Percentiles rank a stretch among this genome's conserved stretches.
Evolutionary conservation across 768 basidiomycete genomes (phyloP).

Genomic region (Suillus ampliporus): DNA sequence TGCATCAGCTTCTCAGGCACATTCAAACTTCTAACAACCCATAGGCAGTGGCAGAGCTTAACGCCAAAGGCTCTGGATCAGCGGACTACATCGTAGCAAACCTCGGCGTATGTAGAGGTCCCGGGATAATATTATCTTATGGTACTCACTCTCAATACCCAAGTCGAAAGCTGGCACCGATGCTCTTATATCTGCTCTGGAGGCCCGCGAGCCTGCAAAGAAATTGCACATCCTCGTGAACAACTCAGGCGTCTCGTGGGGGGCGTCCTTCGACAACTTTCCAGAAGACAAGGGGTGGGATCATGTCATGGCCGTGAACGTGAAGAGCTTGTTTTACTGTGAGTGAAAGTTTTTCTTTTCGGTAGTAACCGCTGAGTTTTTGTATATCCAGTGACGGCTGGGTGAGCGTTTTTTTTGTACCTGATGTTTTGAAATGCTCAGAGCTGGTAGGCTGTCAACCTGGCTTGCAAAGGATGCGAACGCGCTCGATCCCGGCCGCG

Average conservation of each 20-base stretch:
- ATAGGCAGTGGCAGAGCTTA: slow-evolving; percentile 64
- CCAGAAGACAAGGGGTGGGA: slow-evolving; percentile 90
- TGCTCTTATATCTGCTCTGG: slow-evolving; percentile 68
- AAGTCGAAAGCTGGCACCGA: slow-evolving; percentile 84
- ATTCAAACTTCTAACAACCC: neutral
- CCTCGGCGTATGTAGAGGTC: slow-evolving; percentile 57
- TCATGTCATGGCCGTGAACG: slow-evolving; percentile 80
- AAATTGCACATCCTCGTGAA: slow-evolving; percentile 86
- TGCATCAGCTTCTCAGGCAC: neutral
- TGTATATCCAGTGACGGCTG: slow-evolving; percentile 46
- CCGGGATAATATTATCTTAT: neutral
- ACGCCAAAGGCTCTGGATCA: slow-evolving; percentile 60
- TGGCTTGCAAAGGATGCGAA: slow-evolving; percentile 72
- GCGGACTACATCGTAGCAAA: slow-evolving; percentile 80
- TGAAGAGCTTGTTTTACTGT: slow-evolving; percentile 88
- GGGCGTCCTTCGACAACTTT: slow-evolving; percentile 67
- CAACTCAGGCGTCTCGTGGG: slow-evolving; percentile 85
- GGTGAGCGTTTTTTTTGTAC: slow-evolving; percentile 31
- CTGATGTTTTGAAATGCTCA: neutral
- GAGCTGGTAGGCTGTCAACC: slow-evolving; percentile 34
- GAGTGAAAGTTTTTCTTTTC: slow-evolving; percentile 28
- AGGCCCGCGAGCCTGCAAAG: slow-evolving; percentile 57
- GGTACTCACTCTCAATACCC: slow-evolving; percentile 1
- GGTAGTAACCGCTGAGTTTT: slow-evolving; percentile 4
- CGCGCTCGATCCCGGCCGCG: slow-evolving; percentile 68